These are phyloP conservation scores for Quercus alba DNA, from an alignment of 306 rosid genomes.

Conservation along the genomic window DNA sequence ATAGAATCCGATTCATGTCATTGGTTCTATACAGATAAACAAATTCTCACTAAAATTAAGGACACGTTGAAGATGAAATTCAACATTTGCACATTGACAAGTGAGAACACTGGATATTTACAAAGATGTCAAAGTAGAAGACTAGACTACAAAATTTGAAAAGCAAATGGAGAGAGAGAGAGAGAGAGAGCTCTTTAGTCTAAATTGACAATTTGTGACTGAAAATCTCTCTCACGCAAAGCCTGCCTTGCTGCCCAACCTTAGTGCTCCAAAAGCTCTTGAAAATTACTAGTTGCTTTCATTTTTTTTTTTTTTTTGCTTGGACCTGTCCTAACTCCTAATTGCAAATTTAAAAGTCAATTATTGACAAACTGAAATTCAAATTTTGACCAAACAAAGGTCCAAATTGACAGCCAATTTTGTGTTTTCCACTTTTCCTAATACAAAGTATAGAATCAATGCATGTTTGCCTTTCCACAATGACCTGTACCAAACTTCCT, in stretches of 20 bases:
- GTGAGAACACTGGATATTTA: neutral
- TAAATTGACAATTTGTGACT: neutral
- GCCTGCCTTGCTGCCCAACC: too few relatives aligned
- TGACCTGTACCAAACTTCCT: too few relatives aligned
- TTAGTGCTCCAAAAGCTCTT: neutral
- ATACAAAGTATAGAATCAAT: too few relatives aligned
- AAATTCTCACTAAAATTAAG: neutral
- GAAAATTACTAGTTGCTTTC: neutral
- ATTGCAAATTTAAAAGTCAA: too few relatives aligned
- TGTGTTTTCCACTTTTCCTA: too few relatives aligned
- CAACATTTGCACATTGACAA: neutral
- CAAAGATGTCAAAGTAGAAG: neutral
- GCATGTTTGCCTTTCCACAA: too few relatives aligned
- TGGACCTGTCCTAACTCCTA: neutral
- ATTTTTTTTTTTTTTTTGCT: neutral
- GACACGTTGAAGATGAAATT: neutral
- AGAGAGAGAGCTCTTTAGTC: neutral
- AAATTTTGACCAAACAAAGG: too few relatives aligned
- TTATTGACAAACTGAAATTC: too few relatives aligned
- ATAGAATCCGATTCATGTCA: neutral
- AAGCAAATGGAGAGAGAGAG: neutral
- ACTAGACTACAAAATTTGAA: neutral
- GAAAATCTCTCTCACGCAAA: neutral
- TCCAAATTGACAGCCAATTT: too few relatives aligned
- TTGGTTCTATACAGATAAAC: neutral